A percentile compares a stretch with the other conserved stretches of the same genome.
These are phyloP conservation scores for Kwoniella sp. DNA, from an alignment of 768 basidiomycete genomes.

Conservation along the genomic window DNA sequence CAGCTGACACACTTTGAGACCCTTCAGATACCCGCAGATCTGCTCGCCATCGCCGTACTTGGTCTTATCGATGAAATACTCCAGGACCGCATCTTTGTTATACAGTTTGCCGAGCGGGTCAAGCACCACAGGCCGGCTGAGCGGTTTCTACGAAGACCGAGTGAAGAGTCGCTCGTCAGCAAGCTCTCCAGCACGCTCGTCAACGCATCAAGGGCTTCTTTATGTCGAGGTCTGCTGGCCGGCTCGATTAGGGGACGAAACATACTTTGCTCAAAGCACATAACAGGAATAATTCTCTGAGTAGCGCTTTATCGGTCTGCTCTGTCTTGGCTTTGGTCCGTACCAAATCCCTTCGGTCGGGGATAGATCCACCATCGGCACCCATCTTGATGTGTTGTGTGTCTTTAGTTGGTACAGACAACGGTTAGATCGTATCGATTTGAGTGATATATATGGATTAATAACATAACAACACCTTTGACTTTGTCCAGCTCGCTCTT, in stretches of 20 bases:
- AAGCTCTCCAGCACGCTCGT: background rate
- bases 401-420: too few relatives aligned
- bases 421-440: too few relatives aligned
- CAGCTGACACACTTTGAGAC: conserved; percentile 71
- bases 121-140: conserved; percentile 86
- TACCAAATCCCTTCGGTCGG: conserved; percentile 57
- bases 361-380: conserved; percentile 56
- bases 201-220: background rate
- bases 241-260: conserved; percentile 9
- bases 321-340: conserved; percentile 65
- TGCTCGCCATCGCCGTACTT: conserved; percentile 87
- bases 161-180: background rate
- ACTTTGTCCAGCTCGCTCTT: too few relatives aligned
- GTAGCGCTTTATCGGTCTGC: conserved; percentile 87
- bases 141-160: conserved; percentile 63
- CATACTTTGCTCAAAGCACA: conserved; percentile 92
- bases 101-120: conserved; percentile 92
- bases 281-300: conserved; percentile 83
- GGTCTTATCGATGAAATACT: conserved; percentile 79
- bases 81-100: conserved; percentile 91
- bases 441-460: too few relatives aligned
- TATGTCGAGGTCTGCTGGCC: background rate
- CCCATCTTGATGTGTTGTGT: conserved; percentile 40
- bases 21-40: conserved; percentile 89
- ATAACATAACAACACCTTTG: too few relatives aligned